Base-by-base conservation (phyloP, 1,284 basidiomycete genomes). In the Irpex sp. region DNA sequence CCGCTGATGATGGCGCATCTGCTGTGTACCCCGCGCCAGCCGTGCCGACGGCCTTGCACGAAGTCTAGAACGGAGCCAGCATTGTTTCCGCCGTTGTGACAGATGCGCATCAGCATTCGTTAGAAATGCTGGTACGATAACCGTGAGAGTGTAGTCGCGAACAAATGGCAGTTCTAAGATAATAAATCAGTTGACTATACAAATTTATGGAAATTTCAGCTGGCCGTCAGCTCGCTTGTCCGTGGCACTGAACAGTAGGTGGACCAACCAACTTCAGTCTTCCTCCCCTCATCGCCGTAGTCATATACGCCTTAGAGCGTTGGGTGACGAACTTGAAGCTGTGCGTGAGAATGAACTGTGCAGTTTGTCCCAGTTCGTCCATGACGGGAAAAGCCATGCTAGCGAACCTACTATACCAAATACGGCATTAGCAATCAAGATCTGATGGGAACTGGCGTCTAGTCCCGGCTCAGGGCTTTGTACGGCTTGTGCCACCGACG, bases 341-440 rank as follows among this genome's bases (percentile, higher is more conserved):
- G 9, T 51, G 48, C 19, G 48, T n/a, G 39, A 45, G 39, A 45
- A 45, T n/a, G 39, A 45, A 45, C 39, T 45, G 39, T 45, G 39
- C 39, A n/a, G 39, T 45, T 45, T 45, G n/a, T n/a, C 39, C 39
- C 12, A 14, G 39, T n/a, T n/a, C 12, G n/a, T n/a, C 12, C 39
- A 45, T 16, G 39, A 12, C 39, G 14, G 12, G 39, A 45, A 45
- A 45, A 45, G 39, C 39, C 39, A 45, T n/a, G 48, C 21, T 51
- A 23, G 48, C 48, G 48, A 51, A 51, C 48, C 21, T 54, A 54
- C 52, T 54, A 54, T 54, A 36, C 52, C 52, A 54, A 18, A 54
- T 28, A 14, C 21, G 52, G 52, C 16, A 54, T 54, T 54, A 12
- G 28, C 52, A 8, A 36, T 21, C 16, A n/a, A 12, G 21, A 54